Percentiles rank a stretch among this genome's conserved stretches.
Conservation (phyloP, 768 basidiomycete genomes). For the Tricholomella constricta region DNA sequence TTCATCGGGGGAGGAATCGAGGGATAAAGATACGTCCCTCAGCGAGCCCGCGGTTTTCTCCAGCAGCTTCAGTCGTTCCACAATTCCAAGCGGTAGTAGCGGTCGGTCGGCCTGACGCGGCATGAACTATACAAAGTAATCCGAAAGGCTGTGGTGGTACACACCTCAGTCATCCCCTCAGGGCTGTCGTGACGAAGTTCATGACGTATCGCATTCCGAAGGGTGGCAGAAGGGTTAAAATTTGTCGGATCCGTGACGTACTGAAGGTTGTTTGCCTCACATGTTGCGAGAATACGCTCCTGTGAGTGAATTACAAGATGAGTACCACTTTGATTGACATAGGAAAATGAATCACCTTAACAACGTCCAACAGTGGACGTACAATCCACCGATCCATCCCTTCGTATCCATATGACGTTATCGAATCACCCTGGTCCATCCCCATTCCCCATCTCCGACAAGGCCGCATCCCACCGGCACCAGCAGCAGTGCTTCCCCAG, state of each 20-base stretch:
- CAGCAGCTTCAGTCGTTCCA: constrained; percentile 33
- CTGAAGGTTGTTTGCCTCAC: constrained; percentile 57
- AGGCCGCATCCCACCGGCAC: constrained; percentile 68
- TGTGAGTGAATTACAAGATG: constrained; percentile 28
- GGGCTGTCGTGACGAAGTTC: constrained; percentile 25
- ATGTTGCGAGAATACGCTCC: constrained; percentile 83
- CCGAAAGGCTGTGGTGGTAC: constrained; percentile 7
- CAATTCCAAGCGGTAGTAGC: constrained; percentile 33
- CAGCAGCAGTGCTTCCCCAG: constrained; percentile 54
- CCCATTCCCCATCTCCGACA: constrained; percentile 84
- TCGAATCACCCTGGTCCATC: constrained; percentile 23
- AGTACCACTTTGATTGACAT: not conserved
- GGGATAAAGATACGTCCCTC: constrained; percentile 32
- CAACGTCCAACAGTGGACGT: constrained; percentile 66
- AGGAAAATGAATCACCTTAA: constrained; percentile 52
- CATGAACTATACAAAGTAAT: not conserved
- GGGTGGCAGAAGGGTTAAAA: constrained; percentile 69
- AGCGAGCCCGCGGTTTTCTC: constrained; percentile 30
- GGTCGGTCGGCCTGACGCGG: constrained; percentile 6
- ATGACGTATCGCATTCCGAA: constrained; percentile 74
- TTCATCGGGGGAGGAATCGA: constrained; percentile 33
- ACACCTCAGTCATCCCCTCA: constrained; percentile 17
- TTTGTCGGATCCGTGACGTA: constrained; percentile 75
- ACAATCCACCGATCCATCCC: constrained; percentile 73
- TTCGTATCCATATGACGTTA: constrained; percentile 42